Evolutionary conservation across 345 rosid genomes (phyloP).

Genomic region (rapeseed (Brassica napus)): DNA sequence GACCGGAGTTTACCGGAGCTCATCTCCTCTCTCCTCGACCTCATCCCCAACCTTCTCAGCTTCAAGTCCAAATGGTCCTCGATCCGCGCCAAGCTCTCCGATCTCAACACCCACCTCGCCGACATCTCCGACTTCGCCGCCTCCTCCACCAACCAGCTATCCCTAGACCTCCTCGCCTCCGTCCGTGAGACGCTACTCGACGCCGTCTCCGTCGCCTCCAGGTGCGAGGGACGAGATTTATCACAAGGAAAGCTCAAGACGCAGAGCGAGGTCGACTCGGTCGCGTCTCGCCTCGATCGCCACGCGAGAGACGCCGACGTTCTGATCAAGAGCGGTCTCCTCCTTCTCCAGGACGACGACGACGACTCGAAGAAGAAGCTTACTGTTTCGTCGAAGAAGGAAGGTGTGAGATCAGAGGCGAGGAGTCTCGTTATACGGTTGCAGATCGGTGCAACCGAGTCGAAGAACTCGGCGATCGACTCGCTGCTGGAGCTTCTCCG

Average conservation of each 20-base stretch:
- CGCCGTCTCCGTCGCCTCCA: slow-evolving; percentile 51
- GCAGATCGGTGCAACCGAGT: slow-evolving; percentile 76
- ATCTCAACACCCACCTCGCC: slow-evolving; percentile 64
- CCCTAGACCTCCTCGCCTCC: slow-evolving; percentile 58
- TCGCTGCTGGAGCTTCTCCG: slow-evolving; percentile 51
- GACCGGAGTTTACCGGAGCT: slow-evolving; percentile 37
- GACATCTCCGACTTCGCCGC: slow-evolving; percentile 59
- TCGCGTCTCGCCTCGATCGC: slow-evolving; percentile 65
- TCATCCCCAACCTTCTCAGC: slow-evolving; percentile 47
- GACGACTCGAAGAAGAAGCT: slow-evolving; percentile 18
- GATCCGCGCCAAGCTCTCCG: slow-evolving; percentile 59
- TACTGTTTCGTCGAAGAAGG: slow-evolving; percentile 56
- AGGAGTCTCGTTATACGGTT: slow-evolving; percentile 68
- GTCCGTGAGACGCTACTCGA: slow-evolving; percentile 52
- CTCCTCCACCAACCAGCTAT: slow-evolving; percentile 51
- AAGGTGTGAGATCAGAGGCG: slow-evolving; percentile 63
- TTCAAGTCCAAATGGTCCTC: slow-evolving; percentile 81
- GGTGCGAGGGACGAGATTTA: slow-evolving; percentile 52
- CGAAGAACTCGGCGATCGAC: slow-evolving; percentile 77
- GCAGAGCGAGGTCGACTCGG: slow-evolving; percentile 83
- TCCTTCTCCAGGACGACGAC: slow-evolving; percentile 34
- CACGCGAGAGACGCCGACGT: slow-evolving; percentile 67
- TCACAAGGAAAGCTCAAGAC: slow-evolving; percentile 79
- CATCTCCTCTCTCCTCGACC: slow-evolving; percentile 47
- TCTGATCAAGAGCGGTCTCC: slow-evolving; percentile 63